phyloP scores from a whole-genome alignment of 2,329 filamentous ascomycete genomes.

The Dactylellina haptotyla region DNA sequence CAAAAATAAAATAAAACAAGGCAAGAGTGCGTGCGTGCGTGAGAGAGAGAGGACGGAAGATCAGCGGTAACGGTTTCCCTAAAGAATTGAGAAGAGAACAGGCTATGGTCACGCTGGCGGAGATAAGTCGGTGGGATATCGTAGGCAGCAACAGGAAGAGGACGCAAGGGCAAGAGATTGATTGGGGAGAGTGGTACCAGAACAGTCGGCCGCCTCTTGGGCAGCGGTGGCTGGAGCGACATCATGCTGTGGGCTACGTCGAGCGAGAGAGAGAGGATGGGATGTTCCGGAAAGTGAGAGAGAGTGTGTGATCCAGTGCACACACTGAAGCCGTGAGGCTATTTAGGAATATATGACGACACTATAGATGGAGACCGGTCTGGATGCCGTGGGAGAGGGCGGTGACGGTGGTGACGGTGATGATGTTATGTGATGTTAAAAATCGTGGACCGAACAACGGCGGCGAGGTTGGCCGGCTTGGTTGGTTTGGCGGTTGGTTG shows the following conservation, averaged over 20 bases:
- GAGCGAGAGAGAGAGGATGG: background rate
- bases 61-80: background rate
- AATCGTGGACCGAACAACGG: conserved; percentile 35
- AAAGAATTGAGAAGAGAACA: conserved; percentile 25
- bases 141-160: conserved; percentile 46
- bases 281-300: background rate
- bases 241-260: conserved; percentile 13
- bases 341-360: too few relatives aligned
- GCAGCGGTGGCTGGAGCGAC: conserved; percentile 55
- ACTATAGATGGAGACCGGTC: background rate
- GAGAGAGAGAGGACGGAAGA: conserved; percentile 42
- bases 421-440: too few relatives aligned
- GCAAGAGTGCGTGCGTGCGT: background rate
- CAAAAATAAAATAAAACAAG: background rate
- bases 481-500: too few relatives aligned
- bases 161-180: conserved; percentile 31
- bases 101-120: conserved; percentile 12
- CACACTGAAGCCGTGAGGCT: background rate
- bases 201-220: conserved; percentile 71
- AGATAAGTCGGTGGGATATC: conserved; percentile 47
- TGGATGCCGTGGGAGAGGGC: background rate
- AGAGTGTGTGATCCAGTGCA: background rate
- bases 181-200: conserved; percentile 64
- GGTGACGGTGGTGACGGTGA: conserved; percentile 6
- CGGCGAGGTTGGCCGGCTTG: conserved; percentile 23